These are phyloP conservation scores for Candida sanyaensis DNA, from an alignment of 1,139 yeast species.

Conservation along the genomic window DNA sequence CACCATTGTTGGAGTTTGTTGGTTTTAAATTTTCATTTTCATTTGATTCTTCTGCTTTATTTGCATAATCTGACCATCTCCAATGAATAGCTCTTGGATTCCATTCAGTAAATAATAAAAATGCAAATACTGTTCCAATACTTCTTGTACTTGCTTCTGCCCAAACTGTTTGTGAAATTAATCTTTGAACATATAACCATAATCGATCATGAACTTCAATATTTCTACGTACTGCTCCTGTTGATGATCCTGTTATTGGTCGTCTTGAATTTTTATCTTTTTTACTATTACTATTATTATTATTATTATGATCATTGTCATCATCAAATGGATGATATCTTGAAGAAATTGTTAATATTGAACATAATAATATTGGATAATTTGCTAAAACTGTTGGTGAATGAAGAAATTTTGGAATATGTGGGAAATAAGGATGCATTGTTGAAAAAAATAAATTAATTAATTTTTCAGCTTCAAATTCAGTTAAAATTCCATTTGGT, in stretches of 20 bases:
- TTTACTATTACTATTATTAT: neutral
- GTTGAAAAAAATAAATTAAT: conserved; percentile 70
- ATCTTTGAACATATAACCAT: conserved; percentile 81
- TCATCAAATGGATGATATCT: conserved; percentile 63
- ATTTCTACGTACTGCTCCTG: conserved; percentile 43
- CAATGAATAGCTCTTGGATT: conserved; percentile 92
- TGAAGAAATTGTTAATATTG: conserved; percentile 77
- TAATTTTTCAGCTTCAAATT: conserved; percentile 63
- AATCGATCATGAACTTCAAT: conserved; percentile 72
- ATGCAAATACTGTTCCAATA: conserved; percentile 83
- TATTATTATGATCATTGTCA: too few species aligned
- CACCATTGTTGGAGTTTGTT: too few species aligned
- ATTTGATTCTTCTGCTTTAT: conserved; percentile 46
- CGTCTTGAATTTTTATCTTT: too few species aligned
- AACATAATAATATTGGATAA: conserved; percentile 78
- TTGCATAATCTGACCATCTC: conserved; percentile 87
- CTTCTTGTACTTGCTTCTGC: conserved; percentile 90
- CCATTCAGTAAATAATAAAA: conserved; percentile 90
- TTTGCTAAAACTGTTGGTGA: conserved; percentile 66
- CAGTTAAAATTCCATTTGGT: conserved; percentile 59
- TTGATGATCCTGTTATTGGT: conserved; percentile 20
- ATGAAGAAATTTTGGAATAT: conserved; percentile 74
- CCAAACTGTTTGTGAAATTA: conserved; percentile 89
- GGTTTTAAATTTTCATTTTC: conserved; percentile 12
- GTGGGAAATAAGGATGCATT: conserved; percentile 90